Percentiles rank a stretch among this genome's conserved stretches.
Evolutionary conservation across 495 filamentous ascomycete genomes (phyloP).

Genomic region (Talaromyces thailandensis): DNA sequence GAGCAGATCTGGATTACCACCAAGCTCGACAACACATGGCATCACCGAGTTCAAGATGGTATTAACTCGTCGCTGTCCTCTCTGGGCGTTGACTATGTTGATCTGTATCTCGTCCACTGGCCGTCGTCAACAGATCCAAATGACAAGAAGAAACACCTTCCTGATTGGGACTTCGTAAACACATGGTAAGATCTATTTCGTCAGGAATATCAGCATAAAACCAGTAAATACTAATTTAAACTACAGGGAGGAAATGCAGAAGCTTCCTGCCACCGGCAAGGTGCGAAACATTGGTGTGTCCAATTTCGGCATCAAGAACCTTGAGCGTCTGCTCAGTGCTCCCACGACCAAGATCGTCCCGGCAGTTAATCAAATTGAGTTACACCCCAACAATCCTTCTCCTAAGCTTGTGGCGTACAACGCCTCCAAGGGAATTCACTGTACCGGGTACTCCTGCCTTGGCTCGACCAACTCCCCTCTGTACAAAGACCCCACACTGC

Average conservation of each 20-base stretch:
- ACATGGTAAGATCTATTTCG: slow-evolving; percentile 45
- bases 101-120: slow-evolving; percentile 85
- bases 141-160: slow-evolving; percentile 45
- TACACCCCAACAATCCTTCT: slow-evolving; percentile 75
- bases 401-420: slow-evolving; percentile 72
- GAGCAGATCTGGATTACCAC: slow-evolving; percentile 81
- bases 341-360: slow-evolving; percentile 56
- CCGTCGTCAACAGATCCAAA: slow-evolving; percentile 55
- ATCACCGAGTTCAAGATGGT: slow-evolving; percentile 60
- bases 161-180: slow-evolving; percentile 74
- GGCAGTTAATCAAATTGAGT: slow-evolving; percentile 85
- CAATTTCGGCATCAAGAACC: slow-evolving; percentile 54
- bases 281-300: slow-evolving; percentile 64
- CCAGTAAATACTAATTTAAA: slow-evolving; percentile 4
- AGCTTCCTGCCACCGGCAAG: slow-evolving; percentile 69
- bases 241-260: slow-evolving; percentile 63
- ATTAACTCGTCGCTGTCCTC: slow-evolving; percentile 60
- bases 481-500: slow-evolving; percentile 50
- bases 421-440: slow-evolving; percentile 58
- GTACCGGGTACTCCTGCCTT: slow-evolving; percentile 59
- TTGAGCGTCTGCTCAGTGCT: slow-evolving; percentile 46
- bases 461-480: slow-evolving; percentile 49
- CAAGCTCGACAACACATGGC: slow-evolving; percentile 79
- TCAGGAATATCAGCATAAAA: background rate
- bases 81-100: slow-evolving; percentile 68